Evolutionary conservation across 345 rosid genomes (phyloP), one percentile per base, ranked within the genome.

Genomic region (Citrus reticulata): DNA sequence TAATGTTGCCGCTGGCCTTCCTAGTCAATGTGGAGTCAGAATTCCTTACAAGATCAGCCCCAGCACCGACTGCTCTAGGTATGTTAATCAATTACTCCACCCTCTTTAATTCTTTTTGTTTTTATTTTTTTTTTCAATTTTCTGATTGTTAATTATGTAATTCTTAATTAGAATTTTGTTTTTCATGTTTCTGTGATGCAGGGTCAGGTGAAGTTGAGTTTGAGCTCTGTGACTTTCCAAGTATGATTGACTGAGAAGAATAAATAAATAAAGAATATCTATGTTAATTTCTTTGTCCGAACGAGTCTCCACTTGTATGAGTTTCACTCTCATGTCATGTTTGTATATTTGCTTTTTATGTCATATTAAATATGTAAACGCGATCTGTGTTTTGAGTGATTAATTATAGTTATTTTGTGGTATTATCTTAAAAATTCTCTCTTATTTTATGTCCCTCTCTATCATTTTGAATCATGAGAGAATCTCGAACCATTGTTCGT

Each of bases 41-140:
- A 40, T 90, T 69, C 90, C 90, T 16, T 92, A 86, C 83, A 85
- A 82, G 79, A 85, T 90, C 86, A 83, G 84, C 89, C 66, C 84
- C 54, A 54, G 67, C 84, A 82, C 87, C n/a, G 74, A 87, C 90
- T 90, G 93, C 87, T 25, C 49, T 72, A 85, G n/a, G 94, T 90
- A 78, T 72, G 73, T 8, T 11, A 40, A 34, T 42, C 19, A 69
- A 14, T 4, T 16, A 39, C 55, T 30, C 51, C 16, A 51, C 29
- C 5, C 17, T 61, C 2, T n/a, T 20, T 30, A 63, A 16, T 25
- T 46, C 17, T 72, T 46, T 46, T 46, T 42, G 10, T 42, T 13
- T 46, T 46, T 46, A 3, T 46, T 46, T 3, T 10, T 11, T 42
- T 42, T 42, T 11, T 11, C 51, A 46, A 46, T 11, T 46, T 42